Percentiles rank a stretch among this genome's conserved stretches.
phyloP scores from a whole-genome alignment of 768 basidiomycete species.

The Sporobolomyces phaffii region DNA sequence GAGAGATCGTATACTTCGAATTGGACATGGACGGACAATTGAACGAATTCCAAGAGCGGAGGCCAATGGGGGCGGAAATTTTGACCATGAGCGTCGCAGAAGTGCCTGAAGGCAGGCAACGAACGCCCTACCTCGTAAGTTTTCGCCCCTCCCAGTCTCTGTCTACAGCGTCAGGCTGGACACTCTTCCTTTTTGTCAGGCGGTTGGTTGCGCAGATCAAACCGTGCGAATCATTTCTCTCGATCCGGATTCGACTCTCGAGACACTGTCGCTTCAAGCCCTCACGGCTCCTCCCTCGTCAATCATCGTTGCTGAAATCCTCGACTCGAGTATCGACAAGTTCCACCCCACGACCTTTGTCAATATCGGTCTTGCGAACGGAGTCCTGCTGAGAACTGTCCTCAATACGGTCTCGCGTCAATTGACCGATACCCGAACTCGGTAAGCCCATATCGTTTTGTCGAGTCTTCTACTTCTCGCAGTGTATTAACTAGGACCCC shows the following conservation, averaged over 20 bases:
- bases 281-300: slow-evolving; percentile 91
- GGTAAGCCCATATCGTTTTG: too few species aligned
- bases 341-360: slow-evolving; percentile 92
- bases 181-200: too few species aligned
- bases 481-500: too few species aligned
- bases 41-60: slow-evolving; percentile 96
- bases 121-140: slow-evolving; percentile 84
- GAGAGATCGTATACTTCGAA: slow-evolving; percentile 98
- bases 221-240: slow-evolving; percentile 96
- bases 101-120: slow-evolving; percentile 84
- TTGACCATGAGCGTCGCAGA: slow-evolving; percentile 87
- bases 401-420: slow-evolving; percentile 91
- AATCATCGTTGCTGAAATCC: slow-evolving; percentile 95
- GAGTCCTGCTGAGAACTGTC: slow-evolving; percentile 88
- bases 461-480: slow-evolving; percentile 40
- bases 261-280: slow-evolving; percentile 92
- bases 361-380: slow-evolving; percentile 94
- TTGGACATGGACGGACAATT: slow-evolving; percentile 90
- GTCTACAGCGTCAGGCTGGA: too few species aligned
- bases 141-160: slow-evolving; percentile 14
- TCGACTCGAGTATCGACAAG: slow-evolving; percentile 95
- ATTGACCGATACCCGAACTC: slow-evolving; percentile 88
- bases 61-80: slow-evolving; percentile 93
- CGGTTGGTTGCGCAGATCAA: slow-evolving; percentile 97
- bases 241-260: slow-evolving; percentile 90